Base-by-base conservation (phyloP, 2,329 filamentous ascomycete genomes). In the Berkeleyomyces basicola region DNA sequence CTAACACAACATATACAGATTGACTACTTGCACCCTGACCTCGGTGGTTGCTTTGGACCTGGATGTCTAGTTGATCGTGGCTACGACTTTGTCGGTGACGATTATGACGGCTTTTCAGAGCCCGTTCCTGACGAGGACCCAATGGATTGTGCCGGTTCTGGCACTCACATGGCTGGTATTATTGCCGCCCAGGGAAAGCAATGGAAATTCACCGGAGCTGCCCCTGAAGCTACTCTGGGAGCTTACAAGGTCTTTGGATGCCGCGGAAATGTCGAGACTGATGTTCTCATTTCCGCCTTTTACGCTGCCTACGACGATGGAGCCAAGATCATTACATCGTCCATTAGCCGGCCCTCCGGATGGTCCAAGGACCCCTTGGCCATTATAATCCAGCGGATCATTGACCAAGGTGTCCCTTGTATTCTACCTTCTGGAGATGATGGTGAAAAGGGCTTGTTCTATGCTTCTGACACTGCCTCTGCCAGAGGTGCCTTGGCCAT, bases 11-110 rank as follows among this genome's bases (percentile, higher is more conserved):
- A 9, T 1, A 1, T 36, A 1, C 51, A 79, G 77, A 72, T 84
- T 58, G 83, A 86, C 68, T 86, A 85, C 68, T 76, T 73, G 0
- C 83, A 86, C 67, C 80, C 82, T 1, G 80, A 81, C 37, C 77
- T 87, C 0, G 84, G 84, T 43, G 82, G 82, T 57, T 83, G 83
- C 68, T 85, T 85, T 68, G 84, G 83, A 1, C 68, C 74, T 0
- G 80, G 77, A 10, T 85, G 78, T 67, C 73, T 84, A 47, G 79
- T 86, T 16, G 74, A 76, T 3, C 79, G 77, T 64, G 83, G 84
- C 16, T 74, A 74, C 43, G 82, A 84, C 66, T 73, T 83, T 49
- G 78, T 83, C 16, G 82, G 82, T 16, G 80, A 85, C 62, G 72
- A 72, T 58, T 82, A 78, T 70, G 65, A 44, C 36, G 42, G 10